phyloP scores from a whole-genome alignment of 108 stramenopile species.

The Thalassiosira profunda region DNA sequence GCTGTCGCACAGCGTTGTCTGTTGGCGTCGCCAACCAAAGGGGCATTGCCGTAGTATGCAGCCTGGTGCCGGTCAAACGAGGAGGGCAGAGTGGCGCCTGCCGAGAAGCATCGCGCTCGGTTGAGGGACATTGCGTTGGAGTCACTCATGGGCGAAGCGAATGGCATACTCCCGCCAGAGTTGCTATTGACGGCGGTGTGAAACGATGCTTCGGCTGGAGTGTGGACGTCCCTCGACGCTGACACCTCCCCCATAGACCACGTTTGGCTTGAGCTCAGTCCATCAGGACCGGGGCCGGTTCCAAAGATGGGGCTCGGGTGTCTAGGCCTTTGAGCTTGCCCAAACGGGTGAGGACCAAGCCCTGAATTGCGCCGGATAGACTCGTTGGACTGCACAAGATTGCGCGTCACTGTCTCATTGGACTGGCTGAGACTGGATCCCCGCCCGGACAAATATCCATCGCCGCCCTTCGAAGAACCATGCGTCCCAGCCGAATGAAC shows the following conservation, averaged over 20 bases:
- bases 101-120: constrained; percentile 44
- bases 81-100: constrained; percentile 26
- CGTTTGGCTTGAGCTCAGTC: constrained; percentile 1
- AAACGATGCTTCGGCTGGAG: too few species aligned
- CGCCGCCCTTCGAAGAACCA: constrained; percentile 25
- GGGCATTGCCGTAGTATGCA: constrained; percentile 26
- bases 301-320: constrained; percentile 43
- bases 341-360: neutral
- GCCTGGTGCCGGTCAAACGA: constrained; percentile 8
- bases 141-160: constrained; percentile 10
- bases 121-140: constrained; percentile 25
- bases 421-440: neutral
- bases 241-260: constrained; percentile 31
- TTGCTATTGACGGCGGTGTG: constrained; percentile 9
- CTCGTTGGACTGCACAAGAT: constrained; percentile 23
- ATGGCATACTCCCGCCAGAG: constrained; percentile 12
- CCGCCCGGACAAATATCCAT: neutral
- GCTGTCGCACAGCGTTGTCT: constrained; percentile 65
- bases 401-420: constrained; percentile 4
- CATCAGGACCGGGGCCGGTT: constrained; percentile 17
- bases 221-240: too few species aligned
- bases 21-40: constrained; percentile 39
- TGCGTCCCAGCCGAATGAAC: constrained; percentile 29
- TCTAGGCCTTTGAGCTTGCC: constrained; percentile 23
- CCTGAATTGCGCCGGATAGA: constrained; percentile 5